Percentiles rank a stretch among this genome's conserved stretches.
Conservation (phyloP, 306 rosid species). For the Prunus armeniaca region DNA sequence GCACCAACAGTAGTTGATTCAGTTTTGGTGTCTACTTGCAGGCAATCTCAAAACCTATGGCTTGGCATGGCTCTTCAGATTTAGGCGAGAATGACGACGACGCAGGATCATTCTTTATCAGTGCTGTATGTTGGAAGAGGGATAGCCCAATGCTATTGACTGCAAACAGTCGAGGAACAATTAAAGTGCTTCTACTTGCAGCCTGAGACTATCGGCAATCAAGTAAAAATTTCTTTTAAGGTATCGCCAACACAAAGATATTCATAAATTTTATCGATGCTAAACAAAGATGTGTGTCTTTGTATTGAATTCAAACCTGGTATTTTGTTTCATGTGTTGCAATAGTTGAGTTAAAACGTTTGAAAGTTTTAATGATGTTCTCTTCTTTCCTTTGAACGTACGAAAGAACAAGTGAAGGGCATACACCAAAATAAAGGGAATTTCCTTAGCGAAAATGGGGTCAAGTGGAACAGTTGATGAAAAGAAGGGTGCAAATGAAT, state of each 20-base stretch:
- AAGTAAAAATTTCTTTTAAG: constrained; percentile 5
- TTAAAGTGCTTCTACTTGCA: constrained; percentile 84
- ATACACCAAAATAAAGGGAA: no score
- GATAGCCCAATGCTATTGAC: constrained; percentile 78
- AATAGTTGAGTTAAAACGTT: no score
- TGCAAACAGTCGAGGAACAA: constrained; percentile 89
- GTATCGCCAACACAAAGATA: neutral
- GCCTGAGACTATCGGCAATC: constrained; percentile 30
- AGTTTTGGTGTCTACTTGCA: constrained; percentile 29
- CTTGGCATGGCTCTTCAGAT: constrained; percentile 65
- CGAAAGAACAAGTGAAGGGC: no score
- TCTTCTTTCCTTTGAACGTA: no score
- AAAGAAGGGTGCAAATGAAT: no score
- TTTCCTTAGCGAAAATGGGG: no score
- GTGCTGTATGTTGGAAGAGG: constrained; percentile 96
- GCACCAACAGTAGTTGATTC: neutral
- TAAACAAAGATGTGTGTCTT: no score
- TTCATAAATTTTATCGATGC: neutral
- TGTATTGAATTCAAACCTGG: no score
- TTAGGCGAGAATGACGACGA: constrained; percentile 41
- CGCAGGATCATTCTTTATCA: constrained; percentile 72
- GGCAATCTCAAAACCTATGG: constrained; percentile 83
- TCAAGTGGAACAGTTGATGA: no score
- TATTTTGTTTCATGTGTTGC: no score
- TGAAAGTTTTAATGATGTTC: no score